Evolutionary conservation across 345 rosid species (phyloP).

Genomic region (Hibiscus syriacus): DNA sequence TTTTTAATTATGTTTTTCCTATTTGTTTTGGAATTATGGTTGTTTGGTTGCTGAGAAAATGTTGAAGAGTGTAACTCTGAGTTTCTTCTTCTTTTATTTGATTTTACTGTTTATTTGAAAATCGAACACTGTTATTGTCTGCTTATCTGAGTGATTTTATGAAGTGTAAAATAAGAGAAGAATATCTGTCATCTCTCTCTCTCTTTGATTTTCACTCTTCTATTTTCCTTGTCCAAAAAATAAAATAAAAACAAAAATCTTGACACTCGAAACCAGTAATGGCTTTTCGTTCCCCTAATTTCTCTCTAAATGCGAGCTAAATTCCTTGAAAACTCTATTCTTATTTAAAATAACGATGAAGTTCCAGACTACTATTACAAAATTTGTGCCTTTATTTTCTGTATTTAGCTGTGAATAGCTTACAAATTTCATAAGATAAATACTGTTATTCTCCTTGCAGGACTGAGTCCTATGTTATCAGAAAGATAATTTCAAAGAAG

Average conservation of each 20-base stretch:
- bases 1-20: neutral
- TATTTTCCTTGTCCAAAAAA: neutral
- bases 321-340: neutral
- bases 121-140: neutral
- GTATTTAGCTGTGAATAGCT: neutral
- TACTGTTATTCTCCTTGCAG: constrained; percentile 19
- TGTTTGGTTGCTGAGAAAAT: constrained; percentile 14
- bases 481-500: constrained; percentile 17
- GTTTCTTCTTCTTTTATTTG: neutral
- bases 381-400: neutral
- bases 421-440: neutral
- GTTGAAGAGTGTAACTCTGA: neutral
- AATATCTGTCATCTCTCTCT: neutral
- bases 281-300: neutral
- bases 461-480: neutral
- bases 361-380: neutral
- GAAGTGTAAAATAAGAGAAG: constrained; percentile 14
- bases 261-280: neutral
- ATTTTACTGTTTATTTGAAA: neutral
- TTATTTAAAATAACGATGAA: neutral
- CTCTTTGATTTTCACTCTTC: too few species aligned
- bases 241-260: too few species aligned
- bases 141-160: constrained; percentile 4
- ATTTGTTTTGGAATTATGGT: constrained; percentile 6
- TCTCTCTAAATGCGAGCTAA: neutral